Base-by-base conservation (phyloP, 331 rosid species). In the Cydonia oblonga region DNA sequence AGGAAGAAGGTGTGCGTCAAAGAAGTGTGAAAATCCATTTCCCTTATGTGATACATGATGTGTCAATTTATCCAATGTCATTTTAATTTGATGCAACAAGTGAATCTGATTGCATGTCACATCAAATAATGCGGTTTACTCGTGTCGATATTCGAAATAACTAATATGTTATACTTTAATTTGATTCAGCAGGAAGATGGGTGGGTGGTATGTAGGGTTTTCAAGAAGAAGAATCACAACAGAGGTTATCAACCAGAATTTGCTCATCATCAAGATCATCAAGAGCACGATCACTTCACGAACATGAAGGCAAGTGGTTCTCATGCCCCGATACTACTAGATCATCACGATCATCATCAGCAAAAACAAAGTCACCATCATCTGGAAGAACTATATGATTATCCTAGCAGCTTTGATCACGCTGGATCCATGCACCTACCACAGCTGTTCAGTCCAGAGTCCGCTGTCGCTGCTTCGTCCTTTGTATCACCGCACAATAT, bases 161-260 rank as follows among this genome's bases (percentile, higher is more conserved):
- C 62, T 11, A 11, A 51, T 1, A n/a, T 28, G 20, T 2, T 10
- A 32, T 22, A 9, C 20, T 18, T 44, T 3, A 3, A 19, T 74
- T 74, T 64, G 20, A 13, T 44, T 56, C 19, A 22, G 32, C 96
- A 93, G 96, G 98, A 95, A 74, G 97, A 95, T 63, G 97, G 97
- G 5, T 95, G 98, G 98, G 98, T 91, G 32, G 98, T 95, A 0
- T 95, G 98, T 72, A 85, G 97, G 84, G 96, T 91, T 22, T 91
- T 95, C 93, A 89, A 89, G 74, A 95, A 95, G 85, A 95, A 91
- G 70, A 95, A 64, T 73, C 84, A 82, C 24, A 64, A 44, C 64
- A 63, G 92, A 86, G 84, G 90, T 1, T 92, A 26, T 59, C 96
- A 82, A 49, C 85, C 69, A 60, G 96, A 89, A 67, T 70, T 81